phyloP scores from a whole-genome alignment of 1,139 yeast species.

The Suhomyces coccinellae region DNA sequence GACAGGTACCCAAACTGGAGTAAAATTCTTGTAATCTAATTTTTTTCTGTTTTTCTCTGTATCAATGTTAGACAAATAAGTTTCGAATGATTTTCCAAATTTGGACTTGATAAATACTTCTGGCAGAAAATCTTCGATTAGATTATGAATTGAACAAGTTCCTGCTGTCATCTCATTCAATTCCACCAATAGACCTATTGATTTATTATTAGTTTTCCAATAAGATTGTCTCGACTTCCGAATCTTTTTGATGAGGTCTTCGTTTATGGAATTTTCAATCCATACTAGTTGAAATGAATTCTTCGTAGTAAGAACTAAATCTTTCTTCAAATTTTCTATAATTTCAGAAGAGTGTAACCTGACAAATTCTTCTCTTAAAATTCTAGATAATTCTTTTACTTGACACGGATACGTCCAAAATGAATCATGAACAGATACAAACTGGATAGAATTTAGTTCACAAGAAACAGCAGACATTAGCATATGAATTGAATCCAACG shows the following conservation, averaged over 20 bases:
- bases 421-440: conserved; percentile 48
- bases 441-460: conserved; percentile 21
- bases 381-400: conserved; percentile 27
- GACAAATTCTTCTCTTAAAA: conserved; percentile 38
- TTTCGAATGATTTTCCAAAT: conserved; percentile 11
- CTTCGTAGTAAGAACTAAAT: conserved; percentile 26
- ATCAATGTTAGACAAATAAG: conserved; percentile 6
- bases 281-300: conserved; percentile 38
- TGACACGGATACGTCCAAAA: conserved; percentile 45
- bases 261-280: conserved; percentile 23
- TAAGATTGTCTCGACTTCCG: conserved; percentile 16
- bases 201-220: neutral
- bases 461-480: conserved; percentile 36
- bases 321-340: conserved; percentile 27
- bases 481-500: conserved; percentile 45
- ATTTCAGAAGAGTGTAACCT: conserved; percentile 33
- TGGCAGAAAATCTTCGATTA: conserved; percentile 25
- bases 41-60: neutral
- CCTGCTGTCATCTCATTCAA: conserved; percentile 12
- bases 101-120: conserved; percentile 17
- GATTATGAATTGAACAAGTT: conserved; percentile 9
- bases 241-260: conserved; percentile 20
- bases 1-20: conserved; percentile 27
- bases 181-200: conserved; percentile 17
- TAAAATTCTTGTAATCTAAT: conserved; percentile 10